Base-by-base conservation (phyloP, 1,139 yeast species). In the Entelexis paramagnoliae region DNA sequence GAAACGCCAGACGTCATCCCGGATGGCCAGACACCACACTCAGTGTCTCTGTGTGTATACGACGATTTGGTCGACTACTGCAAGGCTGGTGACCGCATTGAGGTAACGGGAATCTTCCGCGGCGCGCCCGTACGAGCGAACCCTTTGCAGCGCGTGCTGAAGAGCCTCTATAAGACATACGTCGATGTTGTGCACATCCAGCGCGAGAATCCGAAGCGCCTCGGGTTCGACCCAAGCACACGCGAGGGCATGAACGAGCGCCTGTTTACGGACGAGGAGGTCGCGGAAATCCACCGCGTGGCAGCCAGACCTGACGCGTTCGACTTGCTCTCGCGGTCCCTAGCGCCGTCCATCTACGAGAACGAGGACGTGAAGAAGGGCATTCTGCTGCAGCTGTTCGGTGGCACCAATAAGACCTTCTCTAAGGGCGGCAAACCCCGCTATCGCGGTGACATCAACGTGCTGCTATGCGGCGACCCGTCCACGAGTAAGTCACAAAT, bases 1-100 rank as follows among this genome's bases (percentile, higher is more conserved):
- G 99, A 91, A 67, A 91, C 98, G 0, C 99, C 98, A 0, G 98
- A 91, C 67, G 74, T 81, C 58, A 95, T 91, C n/a, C 98, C 98
- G 2, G 98, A 87, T 69, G 99, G 99, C 20, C 98, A 91, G 68
- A 91, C 98, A 3, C 98, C 99, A 2, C 98, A 91, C 66, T 83
- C 96, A 13, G 87, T 91, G 51, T 87, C 95, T 13, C 72, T 91
- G 35, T 88, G 96, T 72, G 95, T 87, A 3, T 91, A 91, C 64
- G 99, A 93, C 67, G 98, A 93, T 65, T 73, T 91, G 58, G 98
- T 91, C 2, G 99, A 91, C 66, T 76, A 85, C 51, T 84, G 95
- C 64, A 78, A 95, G 63, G 97, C 98, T 16, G 99, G 99, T 73
- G 99, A 91, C 67, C 77, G 97, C 58, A 78, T 93, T 47, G 96